Base-by-base conservation (phyloP, 148 eudicot genomes). In the Simmondsia chinensis region DNA sequence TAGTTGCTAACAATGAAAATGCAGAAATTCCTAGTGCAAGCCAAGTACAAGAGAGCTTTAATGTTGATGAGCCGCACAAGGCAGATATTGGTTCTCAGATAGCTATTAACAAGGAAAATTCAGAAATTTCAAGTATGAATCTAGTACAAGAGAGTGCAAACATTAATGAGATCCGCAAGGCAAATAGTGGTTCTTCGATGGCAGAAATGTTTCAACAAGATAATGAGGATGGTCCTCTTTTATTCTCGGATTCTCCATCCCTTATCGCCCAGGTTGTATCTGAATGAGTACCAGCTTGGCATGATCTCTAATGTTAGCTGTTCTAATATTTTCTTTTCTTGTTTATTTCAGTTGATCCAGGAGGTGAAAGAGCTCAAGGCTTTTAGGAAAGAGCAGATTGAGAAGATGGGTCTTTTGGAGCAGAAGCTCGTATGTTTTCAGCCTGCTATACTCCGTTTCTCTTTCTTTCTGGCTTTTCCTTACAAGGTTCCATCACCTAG, bases 341-440 rank as follows among this genome's bases (percentile, higher is more conserved):
- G 41, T 27, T 4, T 39, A 11, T 51, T 60, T 50, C 65, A 88
- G 94, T 49, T 88, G 58, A 45, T 57, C 48, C 63, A 59, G 64
- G 86, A 53, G 29, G 42, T 81, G 20, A 59, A 53, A 59, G 87
- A 80, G 48, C 51, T 75, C 33, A 73, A 61, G 70, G 61, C 66
- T 33, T 72, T 68, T 50, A 72, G 59, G 63, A 50, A 46, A 37
- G 72, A 65, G 46, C 65, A 76, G 13, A 49, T 42, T 26, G 39
- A 44, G 12, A 75, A 60, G 65, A 46, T 56, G 46, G 35, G 33
- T 37, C 60, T 21, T 42, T 36, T 87, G 70, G 65, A 77, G 66
- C 57, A 72, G 43, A 75, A 67, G 61, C 68, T 73, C 82, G 97
- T 88, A 82, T 15, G 31, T 10, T 35, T 2, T 30, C 38, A 39